phyloP scores from a whole-genome alignment of 1,284 basidiomycete genomes.

The Termitomyces sp. region DNA sequence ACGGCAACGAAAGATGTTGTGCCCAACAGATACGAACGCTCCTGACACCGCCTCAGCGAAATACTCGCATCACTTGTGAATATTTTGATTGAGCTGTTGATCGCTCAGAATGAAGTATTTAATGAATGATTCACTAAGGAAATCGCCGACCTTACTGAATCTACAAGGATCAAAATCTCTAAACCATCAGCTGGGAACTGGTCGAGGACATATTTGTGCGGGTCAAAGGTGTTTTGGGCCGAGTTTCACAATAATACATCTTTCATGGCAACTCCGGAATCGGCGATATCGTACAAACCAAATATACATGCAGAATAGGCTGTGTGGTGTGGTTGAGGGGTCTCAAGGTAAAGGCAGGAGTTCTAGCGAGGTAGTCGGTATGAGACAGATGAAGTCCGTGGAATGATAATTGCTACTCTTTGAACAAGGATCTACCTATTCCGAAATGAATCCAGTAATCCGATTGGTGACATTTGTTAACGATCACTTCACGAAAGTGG shows the following conservation, averaged over 20 bases:
- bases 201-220: neutral
- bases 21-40: too few relatives aligned
- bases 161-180: neutral
- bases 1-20: neutral
- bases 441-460: too few relatives aligned
- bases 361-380: too few relatives aligned
- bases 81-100: neutral
- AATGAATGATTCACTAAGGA: neutral
- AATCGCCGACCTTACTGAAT: neutral
- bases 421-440: too few relatives aligned
- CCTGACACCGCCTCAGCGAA: too few relatives aligned
- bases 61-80: neutral
- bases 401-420: too few relatives aligned
- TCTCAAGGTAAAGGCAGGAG: too few relatives aligned
- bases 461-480: neutral
- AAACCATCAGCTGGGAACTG: neutral
- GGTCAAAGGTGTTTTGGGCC: neutral
- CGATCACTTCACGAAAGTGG: neutral
- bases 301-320: too few relatives aligned
- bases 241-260: neutral
- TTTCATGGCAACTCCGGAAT: neutral
- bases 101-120: neutral
- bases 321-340: too few relatives aligned
- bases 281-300: neutral
- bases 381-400: too few relatives aligned